Base-by-base conservation (phyloP, 352 stramenopile species). In the Phytophthora fragariae region DNA sequence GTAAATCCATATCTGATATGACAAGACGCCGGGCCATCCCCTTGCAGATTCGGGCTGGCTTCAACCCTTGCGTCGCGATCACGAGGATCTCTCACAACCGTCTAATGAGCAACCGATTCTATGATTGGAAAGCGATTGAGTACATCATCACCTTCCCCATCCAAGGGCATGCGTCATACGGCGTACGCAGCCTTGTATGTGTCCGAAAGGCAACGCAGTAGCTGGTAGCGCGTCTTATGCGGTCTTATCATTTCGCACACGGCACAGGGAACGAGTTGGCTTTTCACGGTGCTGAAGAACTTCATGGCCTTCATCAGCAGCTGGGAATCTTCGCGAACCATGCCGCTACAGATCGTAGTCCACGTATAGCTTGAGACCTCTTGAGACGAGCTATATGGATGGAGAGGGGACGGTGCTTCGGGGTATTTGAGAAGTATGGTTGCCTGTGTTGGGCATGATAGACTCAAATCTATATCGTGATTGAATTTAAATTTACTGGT, bases 291-390 rank as follows among this genome's bases (percentile, higher is more conserved):
- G 6, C 31, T 27, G 41, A 44, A 56, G 5, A 29, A 6, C 27
- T 56, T 64, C 44, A 56, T 55, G 44, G 55, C 57, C 12, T 64
- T 12, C 41, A 64, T 54, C 3, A 64, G 41, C 39, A 64, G 57
- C 24, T 56, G 39, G 2, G 57, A 6, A 14, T 54, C 57, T 10
- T 64, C 44, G 5, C 57, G 57, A 56, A 41, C 15, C 19, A 64
- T 29, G 24, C 46, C 24, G 24, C 24, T 56, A 41, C 57, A 55
- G 31, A 61, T 21, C 7, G 52, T 39, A 41, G 24, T 57, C 27
- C 52, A 57, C 19, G 19, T 21, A 21, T 21, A 21, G 19, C 19
- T 21, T 21, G 19, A 21, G 19, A 21, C 19, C 19, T 21, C 19
- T 21, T 21, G 19, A 21, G 19, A 21, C 19, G 19, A 21, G 19